Conservation (phyloP, 2,329 filamentous ascomycete species). For the Fusarium caatingaense region DNA sequence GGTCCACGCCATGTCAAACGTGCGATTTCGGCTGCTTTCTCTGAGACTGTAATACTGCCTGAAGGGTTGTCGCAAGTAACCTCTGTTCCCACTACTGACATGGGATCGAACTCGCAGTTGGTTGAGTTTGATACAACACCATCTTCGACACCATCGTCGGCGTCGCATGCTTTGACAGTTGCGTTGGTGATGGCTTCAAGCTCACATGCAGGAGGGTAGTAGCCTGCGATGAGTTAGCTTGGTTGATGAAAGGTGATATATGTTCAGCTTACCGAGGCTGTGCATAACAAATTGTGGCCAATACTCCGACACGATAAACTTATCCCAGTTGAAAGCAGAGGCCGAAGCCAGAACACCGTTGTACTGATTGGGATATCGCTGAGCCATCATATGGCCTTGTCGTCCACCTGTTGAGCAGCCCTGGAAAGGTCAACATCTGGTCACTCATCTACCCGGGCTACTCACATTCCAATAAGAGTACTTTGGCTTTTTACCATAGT, state of each 20-base stretch:
- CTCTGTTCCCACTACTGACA: constrained; percentile 22
- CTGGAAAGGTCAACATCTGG: background rate
- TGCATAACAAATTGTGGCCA: constrained; percentile 45
- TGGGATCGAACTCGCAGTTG: constrained; percentile 39
- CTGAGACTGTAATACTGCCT: too few species aligned
- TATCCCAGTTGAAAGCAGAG: constrained; percentile 57
- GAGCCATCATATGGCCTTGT: constrained; percentile 64
- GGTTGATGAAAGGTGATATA: fast-evolving
- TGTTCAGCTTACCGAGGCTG: background rate
- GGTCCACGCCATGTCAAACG: constrained; percentile 21
- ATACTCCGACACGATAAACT: constrained; percentile 22
- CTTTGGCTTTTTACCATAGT: constrained; percentile 51
- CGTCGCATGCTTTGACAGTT: constrained; percentile 51
- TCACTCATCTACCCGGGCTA: fast-evolving
- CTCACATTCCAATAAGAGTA: constrained; percentile 60
- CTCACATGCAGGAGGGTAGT: constrained; percentile 50
- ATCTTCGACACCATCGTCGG: constrained; percentile 40
- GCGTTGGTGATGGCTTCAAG: constrained; percentile 50
- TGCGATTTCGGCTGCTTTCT: constrained; percentile 12
- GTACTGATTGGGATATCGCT: constrained; percentile 64
- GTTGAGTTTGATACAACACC: constrained; percentile 36
- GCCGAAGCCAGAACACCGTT: constrained; percentile 64
- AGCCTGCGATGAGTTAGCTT: background rate
- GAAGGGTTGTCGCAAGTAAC: constrained; percentile 20
- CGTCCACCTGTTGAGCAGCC: constrained; percentile 66